Conservation (phyloP, 75 land plant species). For the Pinus tabuliformis region DNA sequence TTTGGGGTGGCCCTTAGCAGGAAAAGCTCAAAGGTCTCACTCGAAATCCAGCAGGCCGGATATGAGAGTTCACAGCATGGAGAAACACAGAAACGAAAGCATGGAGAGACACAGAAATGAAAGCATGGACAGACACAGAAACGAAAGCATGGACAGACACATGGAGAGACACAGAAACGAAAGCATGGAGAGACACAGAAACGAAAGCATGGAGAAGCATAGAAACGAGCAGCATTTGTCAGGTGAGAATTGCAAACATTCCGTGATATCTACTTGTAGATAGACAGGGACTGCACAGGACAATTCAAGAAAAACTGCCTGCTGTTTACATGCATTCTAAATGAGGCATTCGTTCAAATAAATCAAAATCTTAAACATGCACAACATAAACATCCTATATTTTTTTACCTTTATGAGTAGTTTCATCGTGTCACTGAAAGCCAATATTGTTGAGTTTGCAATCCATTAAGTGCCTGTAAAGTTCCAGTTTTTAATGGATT, state of each 20-base stretch:
- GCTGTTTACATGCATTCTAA: neutral
- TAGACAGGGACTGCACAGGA: neutral
- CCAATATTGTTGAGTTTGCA: too few species aligned
- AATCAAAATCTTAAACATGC: neutral
- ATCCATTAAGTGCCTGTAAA: too few species aligned
- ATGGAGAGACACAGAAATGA: too few species aligned
- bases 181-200: too few species aligned
- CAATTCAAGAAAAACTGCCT: too few species aligned
- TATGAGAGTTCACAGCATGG: neutral
- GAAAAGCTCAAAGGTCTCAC: neutral
- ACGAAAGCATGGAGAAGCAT: neutral
- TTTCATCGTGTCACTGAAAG: too few species aligned
- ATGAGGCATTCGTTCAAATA: neutral
- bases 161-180: too few species aligned
- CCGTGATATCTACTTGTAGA: neutral
- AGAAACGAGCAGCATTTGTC: neutral
- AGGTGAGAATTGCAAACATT: neutral
- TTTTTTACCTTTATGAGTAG: too few species aligned
- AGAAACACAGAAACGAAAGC: neutral
- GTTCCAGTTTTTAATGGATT: too few species aligned
- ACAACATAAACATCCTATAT: neutral
- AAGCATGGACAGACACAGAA: too few species aligned
- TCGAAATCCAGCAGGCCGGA: neutral
- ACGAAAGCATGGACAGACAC: too few species aligned
- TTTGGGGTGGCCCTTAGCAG: slow-evolving; percentile 8